A percentile compares a stretch with the other conserved stretches of the same genome.
phyloP scores from a whole-genome alignment of 208 protist species.

The Wallacemonas sp. region DNA sequence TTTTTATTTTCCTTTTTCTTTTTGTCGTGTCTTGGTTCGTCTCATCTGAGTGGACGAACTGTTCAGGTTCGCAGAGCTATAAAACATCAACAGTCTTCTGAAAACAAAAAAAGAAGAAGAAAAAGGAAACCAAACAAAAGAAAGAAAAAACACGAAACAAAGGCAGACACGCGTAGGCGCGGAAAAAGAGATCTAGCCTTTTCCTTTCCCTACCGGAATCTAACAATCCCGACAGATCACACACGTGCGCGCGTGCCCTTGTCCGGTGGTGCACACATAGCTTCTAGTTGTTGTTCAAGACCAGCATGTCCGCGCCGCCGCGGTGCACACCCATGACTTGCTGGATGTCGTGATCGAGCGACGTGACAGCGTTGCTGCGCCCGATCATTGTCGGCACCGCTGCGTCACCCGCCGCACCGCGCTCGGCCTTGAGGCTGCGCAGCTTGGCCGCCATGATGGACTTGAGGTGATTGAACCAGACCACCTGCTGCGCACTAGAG shows the following conservation, averaged over 20 bases:
- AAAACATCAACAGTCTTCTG: neutral
- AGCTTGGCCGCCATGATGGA: conserved; percentile 70
- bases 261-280: too few relatives aligned
- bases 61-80: neutral
- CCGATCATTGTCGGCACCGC: neutral
- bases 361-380: conserved; percentile 8
- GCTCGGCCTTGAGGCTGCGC: conserved; percentile 28
- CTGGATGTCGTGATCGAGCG: conserved; percentile 57
- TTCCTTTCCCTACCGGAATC: too few relatives aligned
- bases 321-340: conserved; percentile 39
- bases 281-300: conserved; percentile 55
- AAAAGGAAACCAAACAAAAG: conserved; percentile 14
- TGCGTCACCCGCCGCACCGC: neutral
- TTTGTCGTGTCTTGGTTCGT: neutral
- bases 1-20: neutral
- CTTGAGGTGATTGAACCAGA: conserved; percentile 69
- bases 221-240: too few relatives aligned
- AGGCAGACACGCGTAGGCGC: neutral
- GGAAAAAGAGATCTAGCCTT: too few relatives aligned
- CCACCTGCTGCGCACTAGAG: conserved; percentile 80
- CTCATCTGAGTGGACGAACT: too few relatives aligned
- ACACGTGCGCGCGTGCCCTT: too few relatives aligned
- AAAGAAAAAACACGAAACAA: conserved; percentile 12
- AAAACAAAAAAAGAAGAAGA: conserved; percentile 22
- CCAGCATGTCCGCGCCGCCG: conserved; percentile 35